phyloP scores from a whole-genome alignment of 495 filamentous ascomycete genomes.

The Aspergillus bridgeri region DNA sequence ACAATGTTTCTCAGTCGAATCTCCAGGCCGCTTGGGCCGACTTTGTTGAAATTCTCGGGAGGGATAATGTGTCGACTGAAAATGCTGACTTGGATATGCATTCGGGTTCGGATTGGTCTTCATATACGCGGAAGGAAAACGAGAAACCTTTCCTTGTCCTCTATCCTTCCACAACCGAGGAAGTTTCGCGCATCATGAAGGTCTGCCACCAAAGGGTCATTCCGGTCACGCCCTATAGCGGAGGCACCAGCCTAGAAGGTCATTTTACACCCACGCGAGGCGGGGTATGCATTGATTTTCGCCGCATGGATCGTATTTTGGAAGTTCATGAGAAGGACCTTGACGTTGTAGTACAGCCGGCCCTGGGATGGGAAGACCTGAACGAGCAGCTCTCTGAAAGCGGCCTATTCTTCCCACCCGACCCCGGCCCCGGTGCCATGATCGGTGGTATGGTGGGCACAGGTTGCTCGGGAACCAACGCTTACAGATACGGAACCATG shows the following conservation, averaged over 20 bases:
- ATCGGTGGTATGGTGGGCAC: conserved; percentile 69
- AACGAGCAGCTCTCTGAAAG: conserved; percentile 55
- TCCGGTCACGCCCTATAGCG: conserved; percentile 62
- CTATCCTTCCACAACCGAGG: conserved; percentile 50
- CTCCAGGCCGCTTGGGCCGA: conserved; percentile 94
- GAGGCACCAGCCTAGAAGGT: conserved; percentile 62
- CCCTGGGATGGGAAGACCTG: conserved; percentile 60
- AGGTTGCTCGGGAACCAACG: conserved; percentile 64
- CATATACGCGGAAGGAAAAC: conserved; percentile 56
- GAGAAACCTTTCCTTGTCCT: conserved; percentile 48
- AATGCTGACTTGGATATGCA: conserved; percentile 65
- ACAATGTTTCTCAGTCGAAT: conserved; percentile 69
- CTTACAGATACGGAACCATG: conserved; percentile 68
- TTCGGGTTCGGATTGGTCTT: conserved; percentile 85
- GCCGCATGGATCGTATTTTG: conserved; percentile 60
- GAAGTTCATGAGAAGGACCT: conserved; percentile 54
- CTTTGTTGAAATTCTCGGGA: conserved; percentile 78
- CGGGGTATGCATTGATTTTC: conserved; percentile 62
- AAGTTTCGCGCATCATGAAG: conserved; percentile 60
- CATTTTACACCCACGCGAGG: conserved; percentile 60
- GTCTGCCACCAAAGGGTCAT: conserved; percentile 58
- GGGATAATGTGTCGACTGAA: conserved; percentile 77
- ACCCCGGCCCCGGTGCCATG: conserved; percentile 64
- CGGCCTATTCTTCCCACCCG: conserved; percentile 64
- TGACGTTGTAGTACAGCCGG: conserved; percentile 65